These are phyloP conservation scores for Gracilaria domingensis DNA, from an alignment of 23 red algal genomes.

Conservation along the genomic window DNA sequence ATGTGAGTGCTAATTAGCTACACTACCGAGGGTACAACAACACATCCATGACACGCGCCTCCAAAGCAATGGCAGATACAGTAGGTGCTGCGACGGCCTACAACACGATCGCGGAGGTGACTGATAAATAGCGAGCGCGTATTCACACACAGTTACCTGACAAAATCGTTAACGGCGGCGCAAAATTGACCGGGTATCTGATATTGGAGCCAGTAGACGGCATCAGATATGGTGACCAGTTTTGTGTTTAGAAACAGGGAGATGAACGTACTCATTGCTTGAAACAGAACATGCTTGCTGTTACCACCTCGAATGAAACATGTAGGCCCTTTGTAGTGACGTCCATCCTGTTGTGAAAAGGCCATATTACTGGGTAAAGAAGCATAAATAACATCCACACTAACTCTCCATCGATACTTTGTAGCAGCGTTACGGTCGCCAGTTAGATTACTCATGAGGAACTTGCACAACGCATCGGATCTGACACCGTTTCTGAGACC, in stretches of 20 bases:
- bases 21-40: too few relatives aligned
- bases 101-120: not conserved
- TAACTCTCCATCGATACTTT: conserved; percentile 42
- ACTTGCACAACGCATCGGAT: conserved; percentile 71
- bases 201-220: conserved; percentile 85
- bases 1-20: too few relatives aligned
- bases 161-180: conserved; percentile 81
- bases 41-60: too few relatives aligned
- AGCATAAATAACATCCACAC: conserved; percentile 12
- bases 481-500: conserved; percentile 50
- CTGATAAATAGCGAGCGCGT: not conserved
- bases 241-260: conserved; percentile 74
- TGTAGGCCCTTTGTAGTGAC: conserved; percentile 53
- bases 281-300: conserved; percentile 80
- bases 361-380: conserved; percentile 35
- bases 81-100: not conserved
- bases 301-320: conserved; percentile 83
- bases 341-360: conserved; percentile 34
- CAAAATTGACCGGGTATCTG: conserved; percentile 87
- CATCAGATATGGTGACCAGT: conserved; percentile 77
- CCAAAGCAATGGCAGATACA: conserved; percentile 36
- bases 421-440: not conserved
- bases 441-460: conserved; percentile 84
- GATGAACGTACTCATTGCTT: conserved; percentile 59
- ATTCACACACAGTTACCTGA: conserved; percentile 14